Conservation (phyloP, 768 basidiomycete genomes). For the Hydnomerulius pinastri region DNA sequence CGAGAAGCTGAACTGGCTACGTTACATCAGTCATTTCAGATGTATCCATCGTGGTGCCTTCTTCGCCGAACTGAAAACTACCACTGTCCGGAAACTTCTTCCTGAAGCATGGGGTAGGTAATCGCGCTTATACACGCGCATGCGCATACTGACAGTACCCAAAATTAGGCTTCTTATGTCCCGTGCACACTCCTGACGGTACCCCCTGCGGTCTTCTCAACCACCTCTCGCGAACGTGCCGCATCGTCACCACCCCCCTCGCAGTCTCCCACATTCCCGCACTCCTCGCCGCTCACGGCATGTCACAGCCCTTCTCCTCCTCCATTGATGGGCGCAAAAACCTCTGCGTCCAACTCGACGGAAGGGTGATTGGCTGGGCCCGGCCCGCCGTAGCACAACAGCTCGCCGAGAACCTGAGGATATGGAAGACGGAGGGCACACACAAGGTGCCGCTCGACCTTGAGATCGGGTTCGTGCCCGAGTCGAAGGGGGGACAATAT, state of each 20-base stretch:
- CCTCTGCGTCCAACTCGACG: slow-evolving; percentile 93
- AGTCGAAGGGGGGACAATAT: slow-evolving; percentile 92
- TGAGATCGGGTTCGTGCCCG: slow-evolving; percentile 90
- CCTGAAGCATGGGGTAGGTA: slow-evolving; percentile 95
- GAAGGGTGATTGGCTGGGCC: slow-evolving; percentile 93
- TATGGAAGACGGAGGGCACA: slow-evolving; percentile 92
- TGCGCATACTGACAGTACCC: slow-evolving; percentile 10
- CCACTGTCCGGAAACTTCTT: slow-evolving; percentile 91
- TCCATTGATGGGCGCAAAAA: slow-evolving; percentile 81
- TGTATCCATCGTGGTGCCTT: slow-evolving; percentile 99
- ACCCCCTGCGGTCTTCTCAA: slow-evolving; percentile 97
- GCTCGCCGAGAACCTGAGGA: slow-evolving; percentile 82
- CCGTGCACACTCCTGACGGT: slow-evolving; percentile 98
- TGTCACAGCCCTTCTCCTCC: slow-evolving; percentile 87
- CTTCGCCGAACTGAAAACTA: slow-evolving; percentile 98
- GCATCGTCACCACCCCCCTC: slow-evolving; percentile 80
- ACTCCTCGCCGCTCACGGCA: slow-evolving; percentile 84
- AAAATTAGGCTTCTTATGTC: slow-evolving; percentile 85
- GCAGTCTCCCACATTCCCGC: slow-evolving; percentile 76
- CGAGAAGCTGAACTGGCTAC: slow-evolving; percentile 98
- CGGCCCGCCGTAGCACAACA: slow-evolving; percentile 68
- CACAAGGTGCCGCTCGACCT: slow-evolving; percentile 87
- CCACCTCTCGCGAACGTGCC: slow-evolving; percentile 92
- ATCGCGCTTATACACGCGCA: background rate
- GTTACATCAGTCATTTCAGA: slow-evolving; percentile 97